Conservation (phyloP, 2,329 filamentous ascomycete species). For the Stemphylium lycopersici region DNA sequence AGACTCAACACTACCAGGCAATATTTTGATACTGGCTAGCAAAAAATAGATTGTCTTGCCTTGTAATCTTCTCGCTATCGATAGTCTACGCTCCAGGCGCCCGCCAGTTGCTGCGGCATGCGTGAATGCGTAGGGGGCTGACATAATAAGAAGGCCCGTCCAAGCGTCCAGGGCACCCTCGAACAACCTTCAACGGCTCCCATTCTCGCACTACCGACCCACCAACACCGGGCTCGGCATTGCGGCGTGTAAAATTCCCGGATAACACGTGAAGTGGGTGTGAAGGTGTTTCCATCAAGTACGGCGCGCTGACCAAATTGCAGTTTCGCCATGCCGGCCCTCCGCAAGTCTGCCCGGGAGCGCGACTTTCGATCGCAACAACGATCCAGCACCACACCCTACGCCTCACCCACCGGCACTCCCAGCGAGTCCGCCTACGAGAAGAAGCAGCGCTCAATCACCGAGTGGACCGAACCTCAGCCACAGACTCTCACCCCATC, state of each 20-base stretch:
- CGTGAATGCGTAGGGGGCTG: constrained; percentile 22
- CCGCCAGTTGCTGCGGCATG: constrained; percentile 11
- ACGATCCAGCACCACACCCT: constrained; percentile 45
- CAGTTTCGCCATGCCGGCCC: constrained; percentile 47
- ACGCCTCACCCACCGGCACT: constrained; percentile 38
- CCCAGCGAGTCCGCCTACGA: constrained; percentile 37
- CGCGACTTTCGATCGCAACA: constrained; percentile 33
- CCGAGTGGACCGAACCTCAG: constrained; percentile 64
- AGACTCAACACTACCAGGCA: not conserved
- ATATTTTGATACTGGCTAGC: not conserved
- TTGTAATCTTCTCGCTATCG: not conserved
- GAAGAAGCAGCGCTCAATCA: constrained; percentile 48
- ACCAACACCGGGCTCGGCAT: constrained; percentile 37
- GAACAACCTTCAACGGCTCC: constrained; percentile 30
- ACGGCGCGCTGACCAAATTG: constrained; percentile 40
- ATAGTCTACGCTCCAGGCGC: not conserved
- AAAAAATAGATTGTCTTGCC: not conserved
- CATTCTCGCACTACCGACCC: constrained; percentile 34
- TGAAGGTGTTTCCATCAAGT: constrained; percentile 14
- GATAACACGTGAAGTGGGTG: constrained; percentile 44
- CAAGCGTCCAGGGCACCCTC: constrained; percentile 25
- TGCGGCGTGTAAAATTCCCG: constrained; percentile 32
- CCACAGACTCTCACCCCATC: constrained; percentile 65
- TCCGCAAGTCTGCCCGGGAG: constrained; percentile 45
- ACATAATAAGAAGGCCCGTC: constrained; percentile 26